phyloP scores from a whole-genome alignment of 2,329 filamentous ascomycete species.

The Pseudocercospora vitis region DNA sequence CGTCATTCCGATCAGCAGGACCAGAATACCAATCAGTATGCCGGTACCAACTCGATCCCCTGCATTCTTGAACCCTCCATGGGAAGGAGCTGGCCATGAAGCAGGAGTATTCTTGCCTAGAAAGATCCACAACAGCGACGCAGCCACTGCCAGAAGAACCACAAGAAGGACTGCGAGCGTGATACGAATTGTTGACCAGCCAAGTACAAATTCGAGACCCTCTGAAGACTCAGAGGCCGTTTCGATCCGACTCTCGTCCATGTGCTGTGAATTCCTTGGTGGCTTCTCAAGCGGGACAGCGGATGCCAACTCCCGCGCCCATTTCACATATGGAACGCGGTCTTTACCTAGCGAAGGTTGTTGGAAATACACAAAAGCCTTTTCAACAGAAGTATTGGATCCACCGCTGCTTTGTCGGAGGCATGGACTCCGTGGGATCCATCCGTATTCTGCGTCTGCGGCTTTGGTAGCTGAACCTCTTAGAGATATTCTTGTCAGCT shows the following conservation, averaged over 20 bases:
- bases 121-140: slow-evolving; percentile 40
- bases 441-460: slow-evolving; percentile 34
- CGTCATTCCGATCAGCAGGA: slow-evolving; percentile 39
- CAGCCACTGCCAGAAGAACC: slow-evolving; percentile 34
- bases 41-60: slow-evolving; percentile 40
- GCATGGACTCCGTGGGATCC: slow-evolving; percentile 35
- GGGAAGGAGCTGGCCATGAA: slow-evolving; percentile 15
- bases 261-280: slow-evolving; percentile 7
- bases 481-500: slow-evolving; percentile 35
- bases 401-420: background rate
- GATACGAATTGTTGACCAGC: slow-evolving; percentile 38
- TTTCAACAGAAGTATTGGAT: slow-evolving; percentile 37
- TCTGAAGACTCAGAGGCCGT: slow-evolving; percentile 32
- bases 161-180: slow-evolving; percentile 32
- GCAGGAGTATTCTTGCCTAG: slow-evolving; percentile 33
- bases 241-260: slow-evolving; percentile 20
- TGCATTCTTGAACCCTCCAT: slow-evolving; percentile 33
- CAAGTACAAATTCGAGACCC: slow-evolving; percentile 40
- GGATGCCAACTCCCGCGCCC: slow-evolving; percentile 42
- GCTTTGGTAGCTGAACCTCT: slow-evolving; percentile 28
- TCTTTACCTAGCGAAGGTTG: slow-evolving; percentile 38
- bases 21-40: slow-evolving; percentile 38
- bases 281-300: slow-evolving; percentile 15
- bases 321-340: slow-evolving; percentile 47
- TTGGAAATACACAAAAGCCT: slow-evolving; percentile 40